phyloP scores from a whole-genome alignment of 1,284 basidiomycete genomes.

The Papiliotrema terrestris region DNA sequence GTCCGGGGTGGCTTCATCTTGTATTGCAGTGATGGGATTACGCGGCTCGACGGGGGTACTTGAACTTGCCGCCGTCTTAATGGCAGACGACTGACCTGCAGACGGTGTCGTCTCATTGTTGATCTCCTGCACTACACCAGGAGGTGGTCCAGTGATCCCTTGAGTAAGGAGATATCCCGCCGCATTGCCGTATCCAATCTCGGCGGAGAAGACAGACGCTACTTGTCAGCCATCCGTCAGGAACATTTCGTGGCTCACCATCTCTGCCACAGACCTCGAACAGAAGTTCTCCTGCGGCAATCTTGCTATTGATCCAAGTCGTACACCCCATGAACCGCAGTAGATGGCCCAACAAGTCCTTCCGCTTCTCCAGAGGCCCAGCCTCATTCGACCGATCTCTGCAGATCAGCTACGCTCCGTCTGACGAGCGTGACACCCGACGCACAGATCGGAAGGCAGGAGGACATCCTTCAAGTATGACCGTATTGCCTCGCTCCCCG shows the following conservation, averaged over 20 bases:
- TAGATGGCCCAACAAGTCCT: slow-evolving; percentile 70
- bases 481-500: slow-evolving; percentile 60
- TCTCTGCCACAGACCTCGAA: slow-evolving; percentile 75
- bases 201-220: slow-evolving; percentile 66
- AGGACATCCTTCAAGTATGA: slow-evolving; percentile 61
- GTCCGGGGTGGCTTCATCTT: slow-evolving; percentile 9
- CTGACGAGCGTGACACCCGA: slow-evolving; percentile 2
- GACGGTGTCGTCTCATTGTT: not conserved
- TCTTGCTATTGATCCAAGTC: slow-evolving; percentile 66
- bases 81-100: not conserved
- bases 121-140: slow-evolving; percentile 50
- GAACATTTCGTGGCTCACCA: slow-evolving; percentile 53
- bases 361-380: slow-evolving; percentile 64
- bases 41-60: slow-evolving; percentile 53
- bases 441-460: slow-evolving; percentile 64
- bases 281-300: slow-evolving; percentile 77
- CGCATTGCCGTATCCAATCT: slow-evolving; percentile 87
- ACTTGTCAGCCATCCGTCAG: slow-evolving; percentile 2
- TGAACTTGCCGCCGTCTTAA: slow-evolving; percentile 66
- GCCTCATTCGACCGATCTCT: slow-evolving; percentile 61
- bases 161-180: slow-evolving; percentile 88
- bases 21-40: slow-evolving; percentile 27
- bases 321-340: slow-evolving; percentile 72
- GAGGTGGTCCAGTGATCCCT: slow-evolving; percentile 64
- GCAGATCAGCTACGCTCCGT: not conserved